phyloP scores from a whole-genome alignment of 192 early-diverging fungal genomes.

The Mortierella antarctica region DNA sequence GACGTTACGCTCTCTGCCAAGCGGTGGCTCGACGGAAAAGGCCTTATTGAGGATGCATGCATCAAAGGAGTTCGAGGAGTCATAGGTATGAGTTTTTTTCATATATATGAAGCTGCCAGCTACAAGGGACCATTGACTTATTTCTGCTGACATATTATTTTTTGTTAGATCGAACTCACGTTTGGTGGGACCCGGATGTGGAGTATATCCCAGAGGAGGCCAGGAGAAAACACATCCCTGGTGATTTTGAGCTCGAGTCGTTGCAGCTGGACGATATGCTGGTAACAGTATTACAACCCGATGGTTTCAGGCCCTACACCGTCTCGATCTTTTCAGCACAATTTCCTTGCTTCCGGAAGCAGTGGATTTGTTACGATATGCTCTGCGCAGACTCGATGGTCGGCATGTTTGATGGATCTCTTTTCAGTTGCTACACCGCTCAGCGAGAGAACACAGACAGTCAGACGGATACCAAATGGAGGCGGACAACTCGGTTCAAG shows the following conservation, averaged over 20 bases:
- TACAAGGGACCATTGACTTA: neutral
- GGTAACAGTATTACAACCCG: conserved; percentile 85
- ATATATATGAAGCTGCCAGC: neutral
- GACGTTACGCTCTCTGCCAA: conserved; percentile 88
- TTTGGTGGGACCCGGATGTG: conserved; percentile 77
- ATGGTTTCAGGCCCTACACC: conserved; percentile 86
- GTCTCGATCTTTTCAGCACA: conserved; percentile 89
- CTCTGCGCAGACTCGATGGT: conserved; percentile 89
- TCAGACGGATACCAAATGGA: conserved; percentile 58
- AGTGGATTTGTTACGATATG: conserved; percentile 93
- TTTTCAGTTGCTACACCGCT: conserved; percentile 93
- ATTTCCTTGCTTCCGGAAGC: conserved; percentile 85
- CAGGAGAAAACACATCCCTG: conserved; percentile 71
- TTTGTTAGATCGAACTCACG: conserved; percentile 75
- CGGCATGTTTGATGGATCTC: conserved; percentile 93
- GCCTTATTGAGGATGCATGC: conserved; percentile 82
- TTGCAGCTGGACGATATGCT: conserved; percentile 89
- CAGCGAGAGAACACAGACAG: conserved; percentile 69
- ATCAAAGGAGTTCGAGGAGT: conserved; percentile 91
- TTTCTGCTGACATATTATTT: conserved; percentile 1
- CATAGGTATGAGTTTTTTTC: conserved; percentile 58
- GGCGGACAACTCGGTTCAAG: conserved; percentile 72
- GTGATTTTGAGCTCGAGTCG: conserved; percentile 86
- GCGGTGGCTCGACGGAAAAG: conserved; percentile 90
- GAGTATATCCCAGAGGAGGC: conserved; percentile 69